phyloP scores from a whole-genome alignment of 441 rosid genomes.

The Erodium moschatum region DNA sequence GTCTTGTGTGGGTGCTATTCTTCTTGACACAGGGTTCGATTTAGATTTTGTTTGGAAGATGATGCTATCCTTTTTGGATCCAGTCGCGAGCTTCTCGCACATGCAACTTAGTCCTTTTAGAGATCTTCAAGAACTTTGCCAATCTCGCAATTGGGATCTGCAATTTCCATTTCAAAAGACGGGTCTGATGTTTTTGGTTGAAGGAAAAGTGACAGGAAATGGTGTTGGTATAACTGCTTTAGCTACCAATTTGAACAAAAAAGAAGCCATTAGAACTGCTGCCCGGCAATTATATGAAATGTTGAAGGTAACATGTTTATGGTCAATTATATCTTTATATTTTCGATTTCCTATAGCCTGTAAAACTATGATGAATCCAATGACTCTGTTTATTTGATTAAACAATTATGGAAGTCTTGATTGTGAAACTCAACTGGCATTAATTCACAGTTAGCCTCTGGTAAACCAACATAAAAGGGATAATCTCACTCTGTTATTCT shows the following conservation, averaged over 20 bases:
- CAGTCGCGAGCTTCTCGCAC: slow-evolving; percentile 46
- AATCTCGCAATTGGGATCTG: slow-evolving; percentile 47
- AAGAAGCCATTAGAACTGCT: slow-evolving; percentile 53
- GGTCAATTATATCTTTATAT: slow-evolving; percentile 7
- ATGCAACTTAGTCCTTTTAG: slow-evolving; percentile 59
- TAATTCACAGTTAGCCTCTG: background rate
- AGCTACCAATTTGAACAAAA: slow-evolving; percentile 47
- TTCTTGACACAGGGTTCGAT: slow-evolving; percentile 75
- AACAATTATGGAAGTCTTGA: background rate
- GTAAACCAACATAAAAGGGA: background rate
- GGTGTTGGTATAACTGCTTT: slow-evolving; percentile 34
- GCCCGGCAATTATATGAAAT: slow-evolving; percentile 37
- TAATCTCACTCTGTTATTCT: too few species aligned
- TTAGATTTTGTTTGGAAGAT: slow-evolving; percentile 58
- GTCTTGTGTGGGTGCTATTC: slow-evolving; percentile 73
- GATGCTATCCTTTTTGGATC: slow-evolving; percentile 66
- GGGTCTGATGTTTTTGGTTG: slow-evolving; percentile 39
- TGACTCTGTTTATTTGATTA: slow-evolving; percentile 3
- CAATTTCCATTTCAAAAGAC: slow-evolving; percentile 28
- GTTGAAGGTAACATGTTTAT: slow-evolving; percentile 52
- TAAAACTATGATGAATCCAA: slow-evolving; percentile 15
- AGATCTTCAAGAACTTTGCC: slow-evolving; percentile 70
- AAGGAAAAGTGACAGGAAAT: slow-evolving; percentile 39
- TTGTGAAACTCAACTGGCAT: background rate
- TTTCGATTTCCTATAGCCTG: slow-evolving; percentile 5